Percentiles rank a stretch among this genome's conserved stretches.
phyloP scores from a whole-genome alignment of 352 stramenopile species.

The Aphanomyces astaci region DNA sequence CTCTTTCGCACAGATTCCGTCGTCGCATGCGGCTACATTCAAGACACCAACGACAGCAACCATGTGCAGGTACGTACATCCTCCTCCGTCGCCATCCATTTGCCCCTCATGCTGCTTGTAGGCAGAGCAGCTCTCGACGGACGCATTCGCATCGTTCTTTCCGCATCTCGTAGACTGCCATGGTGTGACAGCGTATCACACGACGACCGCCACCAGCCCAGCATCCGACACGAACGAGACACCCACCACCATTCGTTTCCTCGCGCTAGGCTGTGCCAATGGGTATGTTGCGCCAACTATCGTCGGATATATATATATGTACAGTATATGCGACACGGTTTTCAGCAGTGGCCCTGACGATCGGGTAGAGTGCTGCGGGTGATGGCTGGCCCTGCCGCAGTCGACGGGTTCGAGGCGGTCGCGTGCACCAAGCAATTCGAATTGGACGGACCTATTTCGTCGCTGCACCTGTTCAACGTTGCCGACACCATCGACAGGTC shows the following conservation, averaged over 20 bases:
- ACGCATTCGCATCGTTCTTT: conserved; percentile 7
- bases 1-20: conserved; percentile 11
- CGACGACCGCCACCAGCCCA: neutral
- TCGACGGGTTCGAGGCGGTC: neutral
- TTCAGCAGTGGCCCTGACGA: no score
- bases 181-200: neutral
- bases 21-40: neutral
- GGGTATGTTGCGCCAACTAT: neutral
- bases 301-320: no score
- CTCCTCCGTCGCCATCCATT: neutral
- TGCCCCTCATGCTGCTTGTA: neutral
- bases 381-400: neutral
- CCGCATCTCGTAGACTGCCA: conserved; percentile 8
- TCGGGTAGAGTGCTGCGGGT: neutral
- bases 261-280: conserved; percentile 10
- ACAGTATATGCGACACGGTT: no score
- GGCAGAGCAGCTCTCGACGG: neutral
- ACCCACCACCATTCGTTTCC: neutral
- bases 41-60: no score
- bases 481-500: neutral
- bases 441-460: conserved; percentile 5
- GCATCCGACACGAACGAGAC: neutral
- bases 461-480: conserved; percentile 7
- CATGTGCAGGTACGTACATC: neutral
- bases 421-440: conserved; percentile 1